These are phyloP conservation scores for Botrytis deweyae DNA, from an alignment of 2,329 filamentous ascomycete species.

Conservation along the genomic window DNA sequence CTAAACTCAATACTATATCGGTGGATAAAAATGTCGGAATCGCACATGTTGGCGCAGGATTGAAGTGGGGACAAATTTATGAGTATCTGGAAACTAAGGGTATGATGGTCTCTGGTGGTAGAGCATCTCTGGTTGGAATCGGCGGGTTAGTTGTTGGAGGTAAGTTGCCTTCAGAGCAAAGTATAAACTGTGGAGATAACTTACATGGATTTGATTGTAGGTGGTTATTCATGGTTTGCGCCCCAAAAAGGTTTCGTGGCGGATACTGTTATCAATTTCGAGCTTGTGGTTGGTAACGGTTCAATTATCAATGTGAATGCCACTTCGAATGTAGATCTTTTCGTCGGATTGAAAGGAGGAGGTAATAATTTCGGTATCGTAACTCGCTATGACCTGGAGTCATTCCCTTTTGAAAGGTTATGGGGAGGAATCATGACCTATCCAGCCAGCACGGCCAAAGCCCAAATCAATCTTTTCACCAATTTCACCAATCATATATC, in stretches of 20 bases:
- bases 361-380: conserved; percentile 20
- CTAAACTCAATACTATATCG: neutral
- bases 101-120: neutral
- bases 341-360: conserved; percentile 23
- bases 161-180: neutral
- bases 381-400: conserved; percentile 3
- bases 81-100: neutral
- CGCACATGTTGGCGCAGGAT: neutral
- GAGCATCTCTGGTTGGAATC: neutral
- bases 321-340: conserved; percentile 18
- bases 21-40: neutral
- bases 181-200: neutral
- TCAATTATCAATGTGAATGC: conserved; percentile 23
- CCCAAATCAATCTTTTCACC: neutral
- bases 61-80: neutral
- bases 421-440: conserved; percentile 3
- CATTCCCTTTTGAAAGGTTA: neutral
- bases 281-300: neutral
- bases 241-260: neutral
- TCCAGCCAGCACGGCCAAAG: neutral
- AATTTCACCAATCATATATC: neutral
- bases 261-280: neutral
- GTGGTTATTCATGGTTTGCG: conserved; percentile 2
- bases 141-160: neutral
- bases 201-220: neutral